phyloP scores from a whole-genome alignment of 2,329 filamentous ascomycete species.

The Cercospora citrullina region DNA sequence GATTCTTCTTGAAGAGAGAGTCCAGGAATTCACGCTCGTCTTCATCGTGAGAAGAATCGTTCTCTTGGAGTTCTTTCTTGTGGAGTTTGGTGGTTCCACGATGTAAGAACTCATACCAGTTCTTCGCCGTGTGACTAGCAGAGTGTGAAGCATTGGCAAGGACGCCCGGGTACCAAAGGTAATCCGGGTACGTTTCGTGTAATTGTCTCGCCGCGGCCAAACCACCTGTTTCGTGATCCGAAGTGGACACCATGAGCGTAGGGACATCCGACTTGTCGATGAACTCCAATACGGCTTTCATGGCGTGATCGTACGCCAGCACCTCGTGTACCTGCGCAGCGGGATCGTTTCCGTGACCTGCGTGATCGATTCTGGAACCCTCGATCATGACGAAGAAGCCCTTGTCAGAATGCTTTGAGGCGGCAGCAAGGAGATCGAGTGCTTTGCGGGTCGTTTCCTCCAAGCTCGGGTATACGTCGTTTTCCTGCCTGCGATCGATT shows the following conservation, averaged over 20 bases:
- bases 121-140: slow-evolving; percentile 62
- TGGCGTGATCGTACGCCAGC: slow-evolving; percentile 87
- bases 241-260: slow-evolving; percentile 82
- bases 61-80: background rate
- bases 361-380: slow-evolving; percentile 93
- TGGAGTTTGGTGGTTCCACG: background rate
- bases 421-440: slow-evolving; percentile 73
- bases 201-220: slow-evolving; percentile 76
- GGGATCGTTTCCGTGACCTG: slow-evolving; percentile 65
- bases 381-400: slow-evolving; percentile 99
- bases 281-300: slow-evolving; percentile 81
- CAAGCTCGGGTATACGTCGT: slow-evolving; percentile 80
- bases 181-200: slow-evolving; percentile 62
- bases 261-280: slow-evolving; percentile 71
- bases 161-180: slow-evolving; percentile 78
- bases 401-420: slow-evolving; percentile 79
- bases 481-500: slow-evolving; percentile 78
- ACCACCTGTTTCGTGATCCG: slow-evolving; percentile 95
- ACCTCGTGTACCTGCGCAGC: slow-evolving; percentile 72
- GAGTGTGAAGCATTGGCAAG: slow-evolving; percentile 78
- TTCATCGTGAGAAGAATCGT: slow-evolving; percentile 30
- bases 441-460: slow-evolving; percentile 89
- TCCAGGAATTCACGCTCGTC: slow-evolving; percentile 66
- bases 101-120: background rate
- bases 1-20: slow-evolving; percentile 64